Evolutionary conservation across 192 early-diverging fungal species (phyloP).

Genomic region (Coemansia aciculifera): DNA sequence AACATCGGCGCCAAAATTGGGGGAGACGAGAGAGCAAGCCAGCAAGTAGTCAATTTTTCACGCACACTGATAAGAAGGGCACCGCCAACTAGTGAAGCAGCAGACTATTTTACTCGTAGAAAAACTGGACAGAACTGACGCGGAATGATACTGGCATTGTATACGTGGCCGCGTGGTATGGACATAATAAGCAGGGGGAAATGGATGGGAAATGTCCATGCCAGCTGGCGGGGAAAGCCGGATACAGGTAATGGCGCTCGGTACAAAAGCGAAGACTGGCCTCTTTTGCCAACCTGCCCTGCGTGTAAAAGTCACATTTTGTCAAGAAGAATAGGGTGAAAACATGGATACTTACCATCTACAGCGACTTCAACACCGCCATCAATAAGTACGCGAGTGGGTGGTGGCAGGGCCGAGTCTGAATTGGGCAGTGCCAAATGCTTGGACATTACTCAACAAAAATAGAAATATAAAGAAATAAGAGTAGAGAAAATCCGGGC

Average conservation of each 20-base stretch:
- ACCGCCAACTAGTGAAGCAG: not conserved
- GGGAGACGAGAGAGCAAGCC: not conserved
- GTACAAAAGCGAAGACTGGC: not conserved
- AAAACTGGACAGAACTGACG: not conserved
- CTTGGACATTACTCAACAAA: slow-evolving; percentile 34
- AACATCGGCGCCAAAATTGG: not conserved
- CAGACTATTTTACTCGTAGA: not conserved
- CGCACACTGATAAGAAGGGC: not conserved
- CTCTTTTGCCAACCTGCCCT: not conserved
- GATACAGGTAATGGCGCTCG: not conserved
- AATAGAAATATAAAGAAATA: slow-evolving; percentile 2
- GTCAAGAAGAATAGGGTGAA: not conserved
- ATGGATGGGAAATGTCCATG: not conserved
- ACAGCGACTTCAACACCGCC: slow-evolving; percentile 31
- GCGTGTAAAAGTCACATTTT: not conserved
- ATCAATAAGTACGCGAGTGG: slow-evolving; percentile 30
- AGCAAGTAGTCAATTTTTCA: not conserved
- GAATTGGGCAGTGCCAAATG: slow-evolving; percentile 37
- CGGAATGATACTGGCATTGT: not conserved
- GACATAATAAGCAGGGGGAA: not conserved
- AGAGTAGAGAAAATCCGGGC: slow-evolving; percentile 2
- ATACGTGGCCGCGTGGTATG: not conserved
- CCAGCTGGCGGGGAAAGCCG: not conserved
- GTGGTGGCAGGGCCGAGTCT: slow-evolving; percentile 38
- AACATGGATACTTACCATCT: slow-evolving; percentile 41